Evolutionary conservation across 1,139 yeast species (phyloP).

Genomic region (Blastobotrys apis): DNA sequence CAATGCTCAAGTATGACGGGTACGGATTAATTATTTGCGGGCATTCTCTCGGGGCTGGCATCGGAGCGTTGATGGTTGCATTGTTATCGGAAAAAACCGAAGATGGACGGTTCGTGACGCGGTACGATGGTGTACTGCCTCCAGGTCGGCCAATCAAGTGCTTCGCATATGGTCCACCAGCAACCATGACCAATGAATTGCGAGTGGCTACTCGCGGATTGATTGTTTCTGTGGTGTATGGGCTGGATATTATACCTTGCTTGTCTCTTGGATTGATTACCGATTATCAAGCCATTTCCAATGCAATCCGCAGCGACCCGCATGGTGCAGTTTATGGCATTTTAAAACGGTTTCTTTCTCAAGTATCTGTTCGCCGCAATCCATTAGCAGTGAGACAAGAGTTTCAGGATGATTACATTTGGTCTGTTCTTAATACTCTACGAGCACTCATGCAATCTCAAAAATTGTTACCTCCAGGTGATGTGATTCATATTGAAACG

Average conservation of each 20-base stretch:
- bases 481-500: conserved; percentile 32
- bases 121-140: conserved; percentile 23
- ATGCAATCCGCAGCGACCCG: conserved; percentile 29
- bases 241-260: conserved; percentile 36
- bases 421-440: conserved; percentile 29
- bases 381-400: conserved; percentile 26
- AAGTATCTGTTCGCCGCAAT: conserved; percentile 29
- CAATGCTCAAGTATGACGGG: conserved; percentile 27
- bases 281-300: conserved; percentile 34
- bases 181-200: conserved; percentile 30
- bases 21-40: conserved; percentile 37
- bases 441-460: conserved; percentile 33
- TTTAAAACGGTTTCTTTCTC: conserved; percentile 29
- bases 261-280: conserved; percentile 34
- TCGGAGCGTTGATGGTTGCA: conserved; percentile 34
- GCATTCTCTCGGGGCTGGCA: conserved; percentile 39
- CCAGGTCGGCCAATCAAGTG: conserved; percentile 33
- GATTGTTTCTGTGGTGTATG: conserved; percentile 35
- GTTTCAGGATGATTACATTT: conserved; percentile 31
- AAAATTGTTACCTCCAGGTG: conserved; percentile 37
- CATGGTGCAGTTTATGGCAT: conserved; percentile 29
- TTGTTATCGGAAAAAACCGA: conserved; percentile 26
- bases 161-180: conserved; percentile 37
- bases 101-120: conserved; percentile 23
- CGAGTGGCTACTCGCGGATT: conserved; percentile 29